These are phyloP conservation scores for Candida awuae DNA, from an alignment of 805 yeast genomes.

Conservation along the genomic window DNA sequence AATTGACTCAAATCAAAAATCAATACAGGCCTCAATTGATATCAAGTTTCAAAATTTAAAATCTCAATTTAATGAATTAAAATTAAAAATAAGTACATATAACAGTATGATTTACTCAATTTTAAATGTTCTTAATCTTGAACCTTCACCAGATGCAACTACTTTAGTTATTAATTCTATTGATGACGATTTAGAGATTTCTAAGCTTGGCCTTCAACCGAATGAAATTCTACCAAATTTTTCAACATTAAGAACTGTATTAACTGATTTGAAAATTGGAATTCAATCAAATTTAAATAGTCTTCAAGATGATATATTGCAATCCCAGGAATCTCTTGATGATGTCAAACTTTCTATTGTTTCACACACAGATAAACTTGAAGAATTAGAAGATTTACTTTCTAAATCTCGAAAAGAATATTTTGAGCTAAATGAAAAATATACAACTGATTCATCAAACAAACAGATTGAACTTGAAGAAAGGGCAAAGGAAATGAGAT, in stretches of 20 bases:
- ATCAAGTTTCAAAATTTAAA: slow-evolving; percentile 45
- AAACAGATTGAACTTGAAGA: slow-evolving; percentile 17
- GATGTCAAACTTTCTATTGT: slow-evolving; percentile 44
- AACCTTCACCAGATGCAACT: slow-evolving; percentile 14
- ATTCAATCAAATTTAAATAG: slow-evolving; percentile 14
- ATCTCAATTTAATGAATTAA: slow-evolving; percentile 42
- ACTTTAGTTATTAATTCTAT: slow-evolving; percentile 20
- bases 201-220: slow-evolving; percentile 38
- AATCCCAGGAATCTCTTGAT: slow-evolving; percentile 52
- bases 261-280: slow-evolving; percentile 30
- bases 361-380: slow-evolving; percentile 50
- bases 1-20: slow-evolving; percentile 31
- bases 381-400: slow-evolving; percentile 49
- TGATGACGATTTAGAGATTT: slow-evolving; percentile 30
- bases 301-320: slow-evolving; percentile 50
- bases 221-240: slow-evolving; percentile 32
- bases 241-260: slow-evolving; percentile 26
- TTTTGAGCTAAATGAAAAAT: slow-evolving; percentile 15
- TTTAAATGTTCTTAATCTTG: slow-evolving; percentile 23
- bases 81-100: slow-evolving; percentile 46
- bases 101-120: slow-evolving; percentile 46
- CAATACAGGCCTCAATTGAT: slow-evolving; percentile 39
- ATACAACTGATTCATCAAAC: slow-evolving; percentile 13
- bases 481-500: slow-evolving; percentile 13
- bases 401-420: slow-evolving; percentile 13